Percentiles rank a stretch among this genome's conserved stretches.
Evolutionary conservation across 805 yeast species (phyloP).

Genomic region (Kodamaea lidongshanica): DNA sequence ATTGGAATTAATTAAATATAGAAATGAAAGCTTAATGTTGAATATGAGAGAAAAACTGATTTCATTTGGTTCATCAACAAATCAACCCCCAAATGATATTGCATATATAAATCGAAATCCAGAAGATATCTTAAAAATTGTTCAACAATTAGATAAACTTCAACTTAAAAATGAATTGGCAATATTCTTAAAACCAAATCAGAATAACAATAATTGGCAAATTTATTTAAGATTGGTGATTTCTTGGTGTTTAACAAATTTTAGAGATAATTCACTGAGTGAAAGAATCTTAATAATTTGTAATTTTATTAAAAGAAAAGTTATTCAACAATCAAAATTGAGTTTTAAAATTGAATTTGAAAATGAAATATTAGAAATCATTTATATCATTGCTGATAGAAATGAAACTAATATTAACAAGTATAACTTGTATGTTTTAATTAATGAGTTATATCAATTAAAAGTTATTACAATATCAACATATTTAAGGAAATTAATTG

Average conservation of each 20-base stretch:
- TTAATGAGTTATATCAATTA: conserved; percentile 46
- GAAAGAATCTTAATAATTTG: conserved; percentile 36
- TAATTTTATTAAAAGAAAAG: conserved; percentile 26
- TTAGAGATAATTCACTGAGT: conserved; percentile 22
- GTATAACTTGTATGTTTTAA: conserved; percentile 37
- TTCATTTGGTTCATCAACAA: not conserved
- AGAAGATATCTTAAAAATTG: conserved; percentile 27
- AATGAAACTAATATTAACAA: conserved; percentile 7
- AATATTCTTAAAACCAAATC: conserved; percentile 18
- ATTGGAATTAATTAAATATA: conserved; percentile 53
- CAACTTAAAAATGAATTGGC: conserved; percentile 27
- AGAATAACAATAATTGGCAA: conserved; percentile 22
- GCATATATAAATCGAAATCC: conserved; percentile 17
- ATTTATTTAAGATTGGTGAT: conserved; percentile 28
- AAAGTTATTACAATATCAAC: conserved; percentile 53
- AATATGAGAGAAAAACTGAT: conserved; percentile 26
- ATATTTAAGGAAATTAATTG: conserved; percentile 73
- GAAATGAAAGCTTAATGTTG: conserved; percentile 67
- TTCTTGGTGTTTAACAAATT: conserved; percentile 36
- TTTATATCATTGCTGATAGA: conserved; percentile 25
- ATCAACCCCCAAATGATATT: conserved; percentile 13
- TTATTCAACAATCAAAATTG: conserved; percentile 3
- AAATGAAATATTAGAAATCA: conserved; percentile 34
- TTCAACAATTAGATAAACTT: conserved; percentile 32
- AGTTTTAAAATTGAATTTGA: conserved; percentile 41